Percentiles rank a stretch among this genome's conserved stretches.
These are phyloP conservation scores for Neurospora sp. DNA, from an alignment of 495 filamentous ascomycete species.

Conservation along the genomic window DNA sequence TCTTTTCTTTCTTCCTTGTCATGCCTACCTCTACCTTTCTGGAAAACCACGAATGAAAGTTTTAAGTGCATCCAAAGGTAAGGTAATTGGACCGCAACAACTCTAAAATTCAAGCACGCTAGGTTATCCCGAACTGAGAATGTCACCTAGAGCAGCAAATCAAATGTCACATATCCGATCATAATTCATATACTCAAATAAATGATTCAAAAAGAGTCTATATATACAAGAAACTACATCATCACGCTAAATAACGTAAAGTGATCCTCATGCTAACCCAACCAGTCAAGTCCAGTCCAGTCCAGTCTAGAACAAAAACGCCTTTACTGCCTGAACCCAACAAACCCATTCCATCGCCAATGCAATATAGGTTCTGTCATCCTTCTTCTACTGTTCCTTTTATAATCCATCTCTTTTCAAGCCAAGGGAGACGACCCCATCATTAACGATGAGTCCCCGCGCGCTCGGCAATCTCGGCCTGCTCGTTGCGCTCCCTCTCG, in stretches of 20 bases:
- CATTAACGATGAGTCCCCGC: background rate
- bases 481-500: conserved; percentile 6
- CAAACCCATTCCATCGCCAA: background rate
- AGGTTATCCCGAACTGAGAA: background rate
- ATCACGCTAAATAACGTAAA: background rate
- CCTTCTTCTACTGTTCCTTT: background rate
- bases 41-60: background rate
- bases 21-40: background rate
- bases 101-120: background rate
- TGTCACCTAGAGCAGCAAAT: background rate
- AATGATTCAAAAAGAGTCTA: background rate
- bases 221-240: background rate
- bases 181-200: background rate
- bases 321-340: background rate
- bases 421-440: background rate
- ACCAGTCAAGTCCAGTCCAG: background rate
- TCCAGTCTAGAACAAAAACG: background rate
- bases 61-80: background rate
- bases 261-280: background rate
- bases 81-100: background rate
- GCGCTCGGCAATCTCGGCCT: background rate
- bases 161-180: background rate
- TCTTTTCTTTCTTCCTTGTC: background rate
- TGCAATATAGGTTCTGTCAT: background rate
- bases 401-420: background rate